Conservation (phyloP, 2,329 filamentous ascomycete genomes). For the Hypoxylon sp. region DNA sequence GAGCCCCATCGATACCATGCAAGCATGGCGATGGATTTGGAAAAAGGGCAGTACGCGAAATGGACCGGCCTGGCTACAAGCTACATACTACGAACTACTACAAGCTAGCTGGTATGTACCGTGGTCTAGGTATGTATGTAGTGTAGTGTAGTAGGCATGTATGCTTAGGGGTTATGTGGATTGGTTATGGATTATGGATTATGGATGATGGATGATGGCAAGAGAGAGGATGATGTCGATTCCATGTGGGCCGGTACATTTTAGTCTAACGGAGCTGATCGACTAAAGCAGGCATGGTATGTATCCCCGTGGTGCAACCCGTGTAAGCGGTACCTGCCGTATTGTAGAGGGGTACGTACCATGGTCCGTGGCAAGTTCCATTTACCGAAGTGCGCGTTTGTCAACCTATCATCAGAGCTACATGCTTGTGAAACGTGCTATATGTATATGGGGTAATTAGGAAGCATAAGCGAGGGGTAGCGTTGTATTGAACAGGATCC, state of each 20-base stretch:
- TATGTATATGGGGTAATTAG: constrained; percentile 47
- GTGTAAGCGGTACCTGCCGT: constrained; percentile 35
- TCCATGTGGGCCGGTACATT: constrained; percentile 42
- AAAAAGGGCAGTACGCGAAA: constrained; percentile 17
- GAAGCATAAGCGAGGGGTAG: constrained; percentile 39
- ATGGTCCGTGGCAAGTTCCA: constrained; percentile 26
- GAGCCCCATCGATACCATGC: constrained; percentile 31
- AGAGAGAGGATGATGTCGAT: constrained; percentile 38
- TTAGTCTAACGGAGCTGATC: constrained; percentile 45
- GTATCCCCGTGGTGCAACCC: constrained; percentile 36
- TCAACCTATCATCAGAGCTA: constrained; percentile 44
- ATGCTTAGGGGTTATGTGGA: constrained; percentile 9
- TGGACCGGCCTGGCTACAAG: constrained; percentile 16
- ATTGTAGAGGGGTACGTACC: constrained; percentile 30
- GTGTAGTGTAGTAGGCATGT: constrained; percentile 11
- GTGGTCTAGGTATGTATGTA: constrained; percentile 13
- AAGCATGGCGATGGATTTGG: constrained; percentile 25
- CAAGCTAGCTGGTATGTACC: constrained; percentile 10
- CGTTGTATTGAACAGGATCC: constrained; percentile 32
- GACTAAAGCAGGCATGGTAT: constrained; percentile 40
- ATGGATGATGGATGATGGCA: constrained; percentile 26
- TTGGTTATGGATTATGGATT: constrained; percentile 17
- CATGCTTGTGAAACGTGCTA: constrained; percentile 47
- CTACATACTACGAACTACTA: background rate
- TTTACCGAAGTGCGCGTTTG: constrained; percentile 48